phyloP scores from a whole-genome alignment of 805 yeast species.

The Yamadazyma tumulicola region DNA sequence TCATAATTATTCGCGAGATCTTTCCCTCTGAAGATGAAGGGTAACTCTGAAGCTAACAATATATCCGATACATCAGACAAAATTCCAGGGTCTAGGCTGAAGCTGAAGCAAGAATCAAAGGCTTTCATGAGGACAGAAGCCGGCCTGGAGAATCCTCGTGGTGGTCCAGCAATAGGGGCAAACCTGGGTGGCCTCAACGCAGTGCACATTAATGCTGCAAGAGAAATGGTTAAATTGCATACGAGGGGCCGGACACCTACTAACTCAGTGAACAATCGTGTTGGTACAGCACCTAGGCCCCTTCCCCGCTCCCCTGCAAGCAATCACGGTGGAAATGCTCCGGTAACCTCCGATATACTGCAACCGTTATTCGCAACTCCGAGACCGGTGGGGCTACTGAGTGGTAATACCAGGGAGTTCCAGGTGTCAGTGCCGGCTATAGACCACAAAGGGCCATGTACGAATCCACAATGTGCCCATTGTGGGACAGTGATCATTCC shows the following conservation, averaged over 20 bases:
- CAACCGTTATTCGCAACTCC: background rate
- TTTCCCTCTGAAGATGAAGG: too few relatives aligned
- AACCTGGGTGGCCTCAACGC: slow-evolving; percentile 42
- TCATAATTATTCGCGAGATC: too few relatives aligned
- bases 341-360: too few relatives aligned
- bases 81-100: too few relatives aligned
- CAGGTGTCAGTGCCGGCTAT: slow-evolving; percentile 40
- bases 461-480: slow-evolving; percentile 50
- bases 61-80: too few relatives aligned
- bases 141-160: too few relatives aligned
- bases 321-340: background rate
- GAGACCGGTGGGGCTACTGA: too few relatives aligned
- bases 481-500: slow-evolving; percentile 80
- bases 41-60: too few relatives aligned
- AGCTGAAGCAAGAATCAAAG: too few relatives aligned
- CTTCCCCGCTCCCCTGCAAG: background rate
- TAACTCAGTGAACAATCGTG: background rate
- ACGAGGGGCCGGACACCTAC: slow-evolving; percentile 36
- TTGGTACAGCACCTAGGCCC: background rate
- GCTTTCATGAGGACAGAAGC: too few relatives aligned
- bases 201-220: slow-evolving; percentile 55
- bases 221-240: slow-evolving; percentile 56
- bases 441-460: slow-evolving; percentile 33
- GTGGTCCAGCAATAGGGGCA: background rate
- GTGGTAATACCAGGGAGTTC: background rate